phyloP scores from a whole-genome alignment of 805 yeast species.

The Torulaspora quercuum region DNA sequence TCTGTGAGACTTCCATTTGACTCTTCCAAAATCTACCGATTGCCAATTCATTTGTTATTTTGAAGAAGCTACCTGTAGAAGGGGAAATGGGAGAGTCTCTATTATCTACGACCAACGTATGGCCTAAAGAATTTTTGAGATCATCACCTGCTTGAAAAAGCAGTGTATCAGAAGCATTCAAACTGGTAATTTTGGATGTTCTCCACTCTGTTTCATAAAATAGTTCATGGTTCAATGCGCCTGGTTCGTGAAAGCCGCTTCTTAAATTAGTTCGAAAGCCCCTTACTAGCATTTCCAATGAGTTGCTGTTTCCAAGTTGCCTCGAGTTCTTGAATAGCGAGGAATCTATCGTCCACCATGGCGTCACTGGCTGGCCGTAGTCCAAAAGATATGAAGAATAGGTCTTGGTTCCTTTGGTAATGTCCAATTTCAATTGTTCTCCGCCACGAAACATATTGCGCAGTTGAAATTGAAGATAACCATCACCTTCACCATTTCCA shows the following conservation, averaged over 20 bases:
- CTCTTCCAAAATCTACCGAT: constrained; percentile 26
- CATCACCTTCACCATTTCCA: constrained; percentile 97
- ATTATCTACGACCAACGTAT: constrained; percentile 40
- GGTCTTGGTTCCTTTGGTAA: constrained; percentile 59
- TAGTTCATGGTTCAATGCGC: constrained; percentile 47
- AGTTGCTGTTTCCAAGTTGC: constrained; percentile 45
- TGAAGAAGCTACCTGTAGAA: constrained; percentile 42
- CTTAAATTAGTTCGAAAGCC: constrained; percentile 35
- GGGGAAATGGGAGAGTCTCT: constrained; percentile 46
- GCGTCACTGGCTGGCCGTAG: constrained; percentile 49
- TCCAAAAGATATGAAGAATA: constrained; percentile 52
- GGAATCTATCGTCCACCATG: constrained; percentile 53
- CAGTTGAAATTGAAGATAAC: constrained; percentile 70
- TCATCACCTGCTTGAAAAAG: constrained; percentile 61
- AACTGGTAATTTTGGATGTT: constrained; percentile 41
- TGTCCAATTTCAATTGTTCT: constrained; percentile 53
- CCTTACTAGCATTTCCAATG: constrained; percentile 48
- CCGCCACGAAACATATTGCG: constrained; percentile 67
- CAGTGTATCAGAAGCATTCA: constrained; percentile 50
- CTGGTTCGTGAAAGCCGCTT: constrained; percentile 24
- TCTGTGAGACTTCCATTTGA: constrained; percentile 33
- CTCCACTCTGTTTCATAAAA: constrained; percentile 44
- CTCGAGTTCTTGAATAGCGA: constrained; percentile 50
- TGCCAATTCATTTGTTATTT: constrained; percentile 46
- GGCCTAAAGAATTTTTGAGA: constrained; percentile 52